These are phyloP conservation scores for Striga hermonthica DNA, from an alignment of 305 asterid species.

Conservation along the genomic window DNA sequence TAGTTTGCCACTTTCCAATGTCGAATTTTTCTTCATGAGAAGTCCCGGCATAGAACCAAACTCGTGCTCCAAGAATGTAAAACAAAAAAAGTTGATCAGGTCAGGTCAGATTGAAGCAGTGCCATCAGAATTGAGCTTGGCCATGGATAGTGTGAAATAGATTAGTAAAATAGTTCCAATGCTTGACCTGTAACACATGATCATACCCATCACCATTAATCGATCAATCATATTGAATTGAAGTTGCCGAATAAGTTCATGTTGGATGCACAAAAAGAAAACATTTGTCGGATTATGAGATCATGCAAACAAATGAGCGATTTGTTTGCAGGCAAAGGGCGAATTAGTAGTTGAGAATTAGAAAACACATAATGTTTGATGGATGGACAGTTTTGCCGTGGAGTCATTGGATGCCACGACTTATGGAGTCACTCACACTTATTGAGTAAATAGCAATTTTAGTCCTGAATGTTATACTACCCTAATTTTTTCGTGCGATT, in stretches of 20 bases:
- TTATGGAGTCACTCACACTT: too few relatives aligned
- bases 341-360: neutral
- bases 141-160: slow-evolving; percentile 72
- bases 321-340: too few relatives aligned
- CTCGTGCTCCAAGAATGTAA: neutral
- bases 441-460: too few relatives aligned
- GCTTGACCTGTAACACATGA: slow-evolving; percentile 63
- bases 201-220: neutral
- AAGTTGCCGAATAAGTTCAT: neutral
- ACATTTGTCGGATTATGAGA: neutral
- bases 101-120: slow-evolving; percentile 34
- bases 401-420: too few relatives aligned
- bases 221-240: neutral
- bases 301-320: too few relatives aligned
- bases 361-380: too few relatives aligned
- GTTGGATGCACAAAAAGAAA: neutral
- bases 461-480: too few relatives aligned
- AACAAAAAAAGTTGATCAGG: neutral
- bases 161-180: slow-evolving; percentile 76
- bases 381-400: too few relatives aligned
- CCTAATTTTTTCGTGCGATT: too few relatives aligned
- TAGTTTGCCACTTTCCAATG: slow-evolving; percentile 27
- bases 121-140: slow-evolving; percentile 43
- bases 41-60: neutral
- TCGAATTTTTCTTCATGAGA: neutral